Percentiles rank a stretch among this genome's conserved stretches.
phyloP scores from a whole-genome alignment of 2,329 filamentous ascomycete species.

The Alternaria rosae region DNA sequence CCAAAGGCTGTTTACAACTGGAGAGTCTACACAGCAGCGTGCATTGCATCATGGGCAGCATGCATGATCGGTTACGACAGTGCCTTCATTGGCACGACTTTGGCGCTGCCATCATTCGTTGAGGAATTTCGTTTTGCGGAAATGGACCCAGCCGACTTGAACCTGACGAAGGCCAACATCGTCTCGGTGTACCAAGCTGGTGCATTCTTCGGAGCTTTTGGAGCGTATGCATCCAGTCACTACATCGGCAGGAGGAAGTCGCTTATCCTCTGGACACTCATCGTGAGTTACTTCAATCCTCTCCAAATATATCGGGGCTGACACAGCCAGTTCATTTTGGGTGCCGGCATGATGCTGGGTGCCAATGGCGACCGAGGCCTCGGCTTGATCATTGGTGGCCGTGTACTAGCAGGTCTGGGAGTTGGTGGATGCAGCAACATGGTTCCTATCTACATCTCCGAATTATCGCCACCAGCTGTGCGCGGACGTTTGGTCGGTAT shows the following conservation, averaged over 20 bases:
- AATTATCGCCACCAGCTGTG: conserved; percentile 65
- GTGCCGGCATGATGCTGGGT: conserved; percentile 75
- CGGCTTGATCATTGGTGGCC: conserved; percentile 65
- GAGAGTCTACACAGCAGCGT: conserved; percentile 63
- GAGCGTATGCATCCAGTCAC: conserved; percentile 67
- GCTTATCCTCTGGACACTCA: conserved; percentile 64
- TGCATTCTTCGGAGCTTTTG: conserved; percentile 76
- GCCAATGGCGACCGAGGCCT: conserved; percentile 53
- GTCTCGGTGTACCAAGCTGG: conserved; percentile 84
- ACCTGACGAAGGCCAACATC: conserved; percentile 74
- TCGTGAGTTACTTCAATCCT: conserved; percentile 44
- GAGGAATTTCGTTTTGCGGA: conserved; percentile 70
- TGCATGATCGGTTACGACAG: conserved; percentile 71
- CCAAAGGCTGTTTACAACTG: conserved; percentile 67
- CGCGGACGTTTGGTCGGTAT: conserved; percentile 64
- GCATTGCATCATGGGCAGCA: conserved; percentile 63
- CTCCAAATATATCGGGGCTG: not conserved
- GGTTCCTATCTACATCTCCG: conserved; percentile 67
- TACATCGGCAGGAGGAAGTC: conserved; percentile 72
- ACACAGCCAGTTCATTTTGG: conserved; percentile 65
- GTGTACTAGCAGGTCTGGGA: conserved; percentile 65
- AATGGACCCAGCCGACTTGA: conserved; percentile 58
- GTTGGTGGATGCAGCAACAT: conserved; percentile 65
- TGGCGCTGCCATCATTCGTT: conserved; percentile 73
- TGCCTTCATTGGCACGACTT: conserved; percentile 78